These are phyloP conservation scores for Fusarium camptoceras DNA, from an alignment of 2,329 filamentous ascomycete genomes.

Conservation along the genomic window DNA sequence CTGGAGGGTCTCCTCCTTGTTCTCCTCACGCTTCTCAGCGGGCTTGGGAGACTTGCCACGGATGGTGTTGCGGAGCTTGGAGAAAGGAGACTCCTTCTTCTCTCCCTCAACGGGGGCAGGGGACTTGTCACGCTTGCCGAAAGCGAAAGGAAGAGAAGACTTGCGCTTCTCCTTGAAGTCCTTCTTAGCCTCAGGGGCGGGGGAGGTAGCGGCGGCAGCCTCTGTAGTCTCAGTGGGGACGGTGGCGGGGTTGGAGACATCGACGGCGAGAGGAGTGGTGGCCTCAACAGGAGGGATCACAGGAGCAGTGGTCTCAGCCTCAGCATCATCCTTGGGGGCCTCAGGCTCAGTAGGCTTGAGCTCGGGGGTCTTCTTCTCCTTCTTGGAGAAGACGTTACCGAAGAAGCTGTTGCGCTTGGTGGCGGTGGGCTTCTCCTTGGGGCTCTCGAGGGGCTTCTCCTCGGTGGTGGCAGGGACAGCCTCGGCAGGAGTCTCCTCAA, in stretches of 20 bases:
- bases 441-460: slow-evolving; percentile 55
- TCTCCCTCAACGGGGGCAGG: slow-evolving; percentile 70
- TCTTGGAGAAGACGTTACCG: slow-evolving; percentile 62
- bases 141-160: slow-evolving; percentile 80
- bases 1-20: slow-evolving; percentile 53
- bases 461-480: slow-evolving; percentile 46
- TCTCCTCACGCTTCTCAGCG: slow-evolving; percentile 52
- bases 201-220: slow-evolving; percentile 52
- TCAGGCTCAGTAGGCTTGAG: slow-evolving; percentile 56
- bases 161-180: slow-evolving; percentile 84
- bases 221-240: slow-evolving; percentile 62
- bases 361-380: slow-evolving; percentile 70
- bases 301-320: slow-evolving; percentile 65
- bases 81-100: slow-evolving; percentile 68
- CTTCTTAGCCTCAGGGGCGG: slow-evolving; percentile 69
- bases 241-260: slow-evolving; percentile 62
- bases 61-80: slow-evolving; percentile 70
- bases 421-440: slow-evolving; percentile 58
- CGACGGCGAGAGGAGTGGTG: slow-evolving; percentile 66
- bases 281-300: slow-evolving; percentile 71
- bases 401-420: slow-evolving; percentile 70
- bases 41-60: slow-evolving; percentile 60
- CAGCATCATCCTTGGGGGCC: slow-evolving; percentile 58
- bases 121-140: slow-evolving; percentile 80
- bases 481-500: slow-evolving; percentile 55